These are phyloP conservation scores for Citrus sp. DNA, from an alignment of 345 rosid species.

Conservation along the genomic window DNA sequence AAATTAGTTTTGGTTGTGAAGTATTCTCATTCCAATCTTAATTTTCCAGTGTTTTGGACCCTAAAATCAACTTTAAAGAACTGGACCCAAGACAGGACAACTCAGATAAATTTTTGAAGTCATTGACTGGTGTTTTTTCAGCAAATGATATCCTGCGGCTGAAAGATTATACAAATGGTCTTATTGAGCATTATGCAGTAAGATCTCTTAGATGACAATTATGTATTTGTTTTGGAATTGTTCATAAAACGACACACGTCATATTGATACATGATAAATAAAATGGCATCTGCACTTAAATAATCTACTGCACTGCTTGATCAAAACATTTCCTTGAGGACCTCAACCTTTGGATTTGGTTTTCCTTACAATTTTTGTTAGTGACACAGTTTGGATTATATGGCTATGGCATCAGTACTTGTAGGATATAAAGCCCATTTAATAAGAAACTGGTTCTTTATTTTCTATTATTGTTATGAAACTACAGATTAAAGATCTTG, in stretches of 20 bases:
- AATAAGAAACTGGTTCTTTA: background rate
- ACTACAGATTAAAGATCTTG: background rate
- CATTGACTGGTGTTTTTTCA: conserved; percentile 43
- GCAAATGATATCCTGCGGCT: conserved; percentile 68
- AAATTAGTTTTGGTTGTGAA: conserved; percentile 3
- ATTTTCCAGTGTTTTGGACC: conserved; percentile 73
- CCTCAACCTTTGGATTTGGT: background rate
- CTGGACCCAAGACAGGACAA: conserved; percentile 26
- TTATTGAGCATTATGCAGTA: conserved; percentile 68
- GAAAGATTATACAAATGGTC: conserved; percentile 62
- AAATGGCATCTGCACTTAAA: background rate
- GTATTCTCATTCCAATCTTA: conserved; percentile 20
- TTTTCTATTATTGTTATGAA: background rate
- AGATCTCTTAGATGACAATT: conserved; percentile 20
- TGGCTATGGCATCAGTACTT: background rate
- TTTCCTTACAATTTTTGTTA: background rate
- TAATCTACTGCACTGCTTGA: background rate
- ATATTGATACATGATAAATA: background rate
- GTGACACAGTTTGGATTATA: background rate
- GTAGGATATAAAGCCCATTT: background rate
- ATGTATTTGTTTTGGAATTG: background rate
- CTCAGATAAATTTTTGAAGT: conserved; percentile 53
- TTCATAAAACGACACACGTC: background rate
- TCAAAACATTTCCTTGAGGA: background rate
- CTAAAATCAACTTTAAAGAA: conserved; percentile 63